Evolutionary conservation across 495 filamentous ascomycete species (phyloP).

Genomic region (Neurospora africana): DNA sequence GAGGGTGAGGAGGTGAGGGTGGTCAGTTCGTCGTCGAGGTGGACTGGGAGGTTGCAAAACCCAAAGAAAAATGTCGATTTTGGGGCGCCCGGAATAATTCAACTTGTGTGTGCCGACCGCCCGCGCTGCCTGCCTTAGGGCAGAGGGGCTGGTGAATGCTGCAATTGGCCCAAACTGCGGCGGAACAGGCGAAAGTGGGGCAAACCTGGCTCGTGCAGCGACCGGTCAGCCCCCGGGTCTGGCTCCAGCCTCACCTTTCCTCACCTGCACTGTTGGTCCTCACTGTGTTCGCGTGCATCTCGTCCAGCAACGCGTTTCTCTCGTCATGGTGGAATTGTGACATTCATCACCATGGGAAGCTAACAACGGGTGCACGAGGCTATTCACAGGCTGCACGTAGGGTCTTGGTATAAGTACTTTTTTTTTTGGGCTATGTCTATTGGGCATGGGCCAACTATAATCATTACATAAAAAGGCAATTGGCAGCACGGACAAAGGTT

Average conservation of each 20-base stretch:
- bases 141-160: conserved; percentile 10
- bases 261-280: neutral
- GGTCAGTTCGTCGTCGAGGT: conserved; percentile 27
- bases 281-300: neutral
- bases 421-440: neutral
- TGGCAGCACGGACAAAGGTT: neutral
- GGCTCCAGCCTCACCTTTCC: neutral
- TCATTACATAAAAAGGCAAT: neutral
- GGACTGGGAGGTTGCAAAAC: conserved; percentile 24
- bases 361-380: neutral
- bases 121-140: conserved; percentile 19
- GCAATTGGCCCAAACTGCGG: conserved; percentile 16
- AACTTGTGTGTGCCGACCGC: conserved; percentile 25
- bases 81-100: conserved; percentile 29
- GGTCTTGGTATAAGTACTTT: neutral
- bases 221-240: neutral
- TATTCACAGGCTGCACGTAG: neutral
- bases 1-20: conserved; percentile 26
- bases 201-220: conserved; percentile 7
- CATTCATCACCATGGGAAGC: neutral
- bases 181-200: conserved; percentile 10
- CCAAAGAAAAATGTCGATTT: conserved; percentile 26
- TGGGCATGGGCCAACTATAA: neutral
- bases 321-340: neutral
- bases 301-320: neutral